Conservation (phyloP, 345 rosid genomes). For the Gossypium stocksii region DNA sequence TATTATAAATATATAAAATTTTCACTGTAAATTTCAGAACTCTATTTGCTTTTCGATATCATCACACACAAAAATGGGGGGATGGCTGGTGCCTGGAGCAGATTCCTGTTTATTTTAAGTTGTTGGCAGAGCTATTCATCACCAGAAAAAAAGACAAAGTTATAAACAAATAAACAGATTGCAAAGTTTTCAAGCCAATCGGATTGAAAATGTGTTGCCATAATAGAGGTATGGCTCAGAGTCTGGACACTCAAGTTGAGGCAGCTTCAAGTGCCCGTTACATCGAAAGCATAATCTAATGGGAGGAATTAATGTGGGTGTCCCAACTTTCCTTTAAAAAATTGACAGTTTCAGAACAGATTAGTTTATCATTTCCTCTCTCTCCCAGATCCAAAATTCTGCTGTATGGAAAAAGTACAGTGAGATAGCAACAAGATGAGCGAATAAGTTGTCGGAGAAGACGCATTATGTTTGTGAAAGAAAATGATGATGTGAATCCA, state of each 20-base stretch:
- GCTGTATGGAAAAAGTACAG: neutral
- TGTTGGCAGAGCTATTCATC: neutral
- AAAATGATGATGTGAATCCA: neutral
- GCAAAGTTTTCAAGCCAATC: neutral
- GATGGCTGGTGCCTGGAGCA: neutral
- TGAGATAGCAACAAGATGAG: neutral
- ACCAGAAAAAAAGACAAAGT: neutral
- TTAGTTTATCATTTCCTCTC: neutral
- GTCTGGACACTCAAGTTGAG: neutral
- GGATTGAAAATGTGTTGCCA: neutral
- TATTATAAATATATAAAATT: neutral
- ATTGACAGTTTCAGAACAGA: neutral
- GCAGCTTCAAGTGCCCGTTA: neutral
- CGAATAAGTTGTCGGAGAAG: neutral
- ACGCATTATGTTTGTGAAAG: neutral
- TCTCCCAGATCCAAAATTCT: neutral
- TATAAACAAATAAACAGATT: neutral
- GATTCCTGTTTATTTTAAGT: neutral
- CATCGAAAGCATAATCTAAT: neutral
- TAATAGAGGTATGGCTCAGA: neutral
- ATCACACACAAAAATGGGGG: neutral
- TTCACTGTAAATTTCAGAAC: neutral
- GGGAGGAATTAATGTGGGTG: neutral
- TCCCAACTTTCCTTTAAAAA: too few species aligned
- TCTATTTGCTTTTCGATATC: neutral